A percentile compares a stretch with the other conserved stretches of the same genome.
These are phyloP conservation scores for Solanum piurae DNA, from an alignment of 257 asterid genomes.

Conservation along the genomic window DNA sequence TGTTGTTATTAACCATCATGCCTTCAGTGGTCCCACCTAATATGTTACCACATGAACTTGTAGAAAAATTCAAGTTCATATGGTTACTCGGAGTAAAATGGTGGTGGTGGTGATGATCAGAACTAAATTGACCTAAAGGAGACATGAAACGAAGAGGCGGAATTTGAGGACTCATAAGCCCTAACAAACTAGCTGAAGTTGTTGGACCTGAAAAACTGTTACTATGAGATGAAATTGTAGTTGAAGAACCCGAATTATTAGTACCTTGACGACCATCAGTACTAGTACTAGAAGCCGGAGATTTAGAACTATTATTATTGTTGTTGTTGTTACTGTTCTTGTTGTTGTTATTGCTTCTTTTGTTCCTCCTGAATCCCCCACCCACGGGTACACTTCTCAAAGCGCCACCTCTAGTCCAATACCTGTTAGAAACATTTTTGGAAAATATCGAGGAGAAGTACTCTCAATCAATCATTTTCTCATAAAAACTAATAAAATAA, in stretches of 20 bases:
- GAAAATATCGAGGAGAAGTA: background rate
- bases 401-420: constrained; percentile 94
- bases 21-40: background rate
- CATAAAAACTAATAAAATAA: background rate
- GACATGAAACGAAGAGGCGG: constrained; percentile 55
- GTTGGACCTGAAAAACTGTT: background rate
- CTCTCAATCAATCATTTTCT: background rate
- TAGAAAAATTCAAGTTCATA: constrained; percentile 17
- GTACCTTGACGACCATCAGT: constrained; percentile 27
- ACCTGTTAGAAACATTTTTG: constrained; percentile 11
- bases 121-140: constrained; percentile 43
- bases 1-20: background rate
- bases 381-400: constrained; percentile 83
- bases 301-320: constrained; percentile 30
- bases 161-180: constrained; percentile 32
- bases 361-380: constrained; percentile 82
- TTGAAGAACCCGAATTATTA: constrained; percentile 33
- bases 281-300: constrained; percentile 37
- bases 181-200: constrained; percentile 18
- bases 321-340: background rate
- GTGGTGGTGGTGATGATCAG: constrained; percentile 13
- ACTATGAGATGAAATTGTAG: constrained; percentile 28
- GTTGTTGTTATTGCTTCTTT: constrained; percentile 38
- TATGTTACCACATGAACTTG: background rate
- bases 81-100: constrained; percentile 16